Evolutionary conservation across 1,284 basidiomycete genomes (phyloP), one percentile per base, ranked within the genome.

Genomic region (Paramarasmius palmivorus): DNA sequence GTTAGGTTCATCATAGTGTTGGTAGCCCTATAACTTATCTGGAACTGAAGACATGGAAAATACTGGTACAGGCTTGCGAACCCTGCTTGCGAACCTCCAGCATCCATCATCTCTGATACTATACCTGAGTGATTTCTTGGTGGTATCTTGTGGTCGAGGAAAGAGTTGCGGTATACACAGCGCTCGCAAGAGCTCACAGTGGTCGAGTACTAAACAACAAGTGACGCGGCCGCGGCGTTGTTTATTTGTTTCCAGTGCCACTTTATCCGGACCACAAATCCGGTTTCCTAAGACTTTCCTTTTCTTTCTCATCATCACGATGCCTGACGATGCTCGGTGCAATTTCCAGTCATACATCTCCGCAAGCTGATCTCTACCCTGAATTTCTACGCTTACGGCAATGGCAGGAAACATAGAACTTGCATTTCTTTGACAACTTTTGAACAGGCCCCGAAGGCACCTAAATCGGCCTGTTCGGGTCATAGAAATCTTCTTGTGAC

Each of bases 161-260:
- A 40, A 81, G 81, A 53, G 83, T 77, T 52, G 85, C 81, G 64
- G 94, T 79, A 49, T n/a, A n/a, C n/a, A n/a, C n/a, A n/a, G n/a
- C n/a, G n/a, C n/a, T n/a, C n/a, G n/a, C n/a, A n/a, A n/a, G 81
- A 72, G 77, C 93, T 90, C 92, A 95, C 93, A 70, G 65, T 83
- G 63, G 68, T 61, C 58, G 56, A 49, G 54, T 26, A 49, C 53
- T 50, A 55, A 39, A 49, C 41, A 47, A 23, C 54, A 57, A 69
- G 66, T 82, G 80, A 84, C 82, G 83, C 83, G 83, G 75, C 76
- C 68, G 67, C 65, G 68, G 72, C 62, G 63, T 66, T 53, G 49
- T 29, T 37, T 29, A 25, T 19, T 37, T 38, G 44, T 42, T 42
- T 42, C 12, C 26, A 26, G 19, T 26, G 17, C 22, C 26, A 22